Base-by-base conservation (phyloP, 208 protist species). In the Leishmania braziliensis region DNA sequence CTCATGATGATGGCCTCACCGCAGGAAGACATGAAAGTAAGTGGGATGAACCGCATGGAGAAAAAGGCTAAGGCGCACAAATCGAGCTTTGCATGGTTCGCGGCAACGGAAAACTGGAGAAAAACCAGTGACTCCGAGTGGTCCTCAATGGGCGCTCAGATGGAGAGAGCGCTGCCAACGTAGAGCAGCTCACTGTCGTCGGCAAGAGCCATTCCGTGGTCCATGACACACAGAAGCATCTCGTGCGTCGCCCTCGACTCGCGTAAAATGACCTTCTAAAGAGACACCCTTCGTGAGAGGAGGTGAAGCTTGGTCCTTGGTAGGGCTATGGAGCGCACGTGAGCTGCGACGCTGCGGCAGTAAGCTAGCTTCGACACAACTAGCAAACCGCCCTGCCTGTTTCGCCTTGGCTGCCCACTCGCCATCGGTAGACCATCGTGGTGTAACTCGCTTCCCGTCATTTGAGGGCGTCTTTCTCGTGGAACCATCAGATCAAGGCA, bases 11-110 rank as follows among this genome's bases (percentile, higher is more conserved):
- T 86, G 66, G 88, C 91, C 26, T 88, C 86, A 68, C 85, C 88
- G 63, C 83, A 88, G 2, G 85, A 87, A 69, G 82, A 77, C 46
- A 94, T 86, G 63, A 95, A 93, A 69, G 90, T 85, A 2, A 94
- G 75, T 5, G 92, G 86, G 14, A 92, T 91, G 71, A 94, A 94
- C 14, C 92, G 73, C 9, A 88, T 93, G 26, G 84, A 90, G 70
- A 96, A 95, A 46, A 94, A 79, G 16, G 92, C 92, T 9, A 94
- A 85, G 4, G 88, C 89, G 48, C 89, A 86, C 71, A 94, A 76
- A 65, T 93, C 84, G n/a, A 78, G 77, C 78, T 92, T 86, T 58
- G 91, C 84, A 56, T 88, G 78, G 68, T 91, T 90, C 79, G 89
- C 88, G 36, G 91, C 89, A 0, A 88, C 83, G 18, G 81, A 89